phyloP scores from a whole-genome alignment of 768 basidiomycete genomes.

The Calocybe indica region DNA sequence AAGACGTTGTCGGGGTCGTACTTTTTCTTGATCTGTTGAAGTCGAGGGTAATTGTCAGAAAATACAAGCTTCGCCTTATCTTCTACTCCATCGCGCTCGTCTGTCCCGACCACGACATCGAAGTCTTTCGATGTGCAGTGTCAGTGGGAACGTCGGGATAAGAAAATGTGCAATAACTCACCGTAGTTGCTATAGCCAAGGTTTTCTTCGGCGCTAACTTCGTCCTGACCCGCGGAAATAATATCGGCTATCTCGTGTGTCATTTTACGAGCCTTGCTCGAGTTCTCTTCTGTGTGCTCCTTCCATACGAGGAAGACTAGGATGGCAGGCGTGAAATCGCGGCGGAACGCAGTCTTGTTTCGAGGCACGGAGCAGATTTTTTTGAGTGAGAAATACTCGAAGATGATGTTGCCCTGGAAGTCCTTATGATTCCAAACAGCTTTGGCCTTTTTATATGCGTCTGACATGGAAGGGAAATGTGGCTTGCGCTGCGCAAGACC shows the following conservation, averaged over 20 bases:
- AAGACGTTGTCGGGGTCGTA: conserved; percentile 26
- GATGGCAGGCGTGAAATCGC: conserved; percentile 27
- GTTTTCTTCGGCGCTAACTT: conserved; percentile 12
- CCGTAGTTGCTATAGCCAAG: conserved; percentile 46
- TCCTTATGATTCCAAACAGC: conserved; percentile 16
- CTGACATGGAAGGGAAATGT: conserved; percentile 17
- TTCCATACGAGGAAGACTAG: conserved; percentile 33
- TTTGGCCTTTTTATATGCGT: conserved; percentile 24
- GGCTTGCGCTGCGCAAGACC: conserved; percentile 27
- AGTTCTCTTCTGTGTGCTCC: conserved; percentile 21
- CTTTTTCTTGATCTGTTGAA: conserved; percentile 25
- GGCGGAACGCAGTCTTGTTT: conserved; percentile 32
- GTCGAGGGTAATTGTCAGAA: conserved; percentile 27
- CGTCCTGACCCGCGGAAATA: conserved; percentile 1
- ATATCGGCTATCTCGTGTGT: conserved; percentile 3
- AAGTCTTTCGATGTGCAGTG: not conserved
- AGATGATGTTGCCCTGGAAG: conserved; percentile 24
- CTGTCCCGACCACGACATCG: not conserved
- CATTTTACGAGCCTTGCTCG: conserved; percentile 21
- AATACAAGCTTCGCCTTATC: conserved; percentile 22
- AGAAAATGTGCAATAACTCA: conserved; percentile 9
- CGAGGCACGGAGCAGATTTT: conserved; percentile 30
- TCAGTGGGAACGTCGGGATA: not conserved
- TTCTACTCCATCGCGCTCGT: not conserved
- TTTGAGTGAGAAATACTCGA: conserved; percentile 36